These are phyloP conservation scores for Suillus occidentalis DNA, from an alignment of 768 basidiomycete genomes.

Conservation along the genomic window DNA sequence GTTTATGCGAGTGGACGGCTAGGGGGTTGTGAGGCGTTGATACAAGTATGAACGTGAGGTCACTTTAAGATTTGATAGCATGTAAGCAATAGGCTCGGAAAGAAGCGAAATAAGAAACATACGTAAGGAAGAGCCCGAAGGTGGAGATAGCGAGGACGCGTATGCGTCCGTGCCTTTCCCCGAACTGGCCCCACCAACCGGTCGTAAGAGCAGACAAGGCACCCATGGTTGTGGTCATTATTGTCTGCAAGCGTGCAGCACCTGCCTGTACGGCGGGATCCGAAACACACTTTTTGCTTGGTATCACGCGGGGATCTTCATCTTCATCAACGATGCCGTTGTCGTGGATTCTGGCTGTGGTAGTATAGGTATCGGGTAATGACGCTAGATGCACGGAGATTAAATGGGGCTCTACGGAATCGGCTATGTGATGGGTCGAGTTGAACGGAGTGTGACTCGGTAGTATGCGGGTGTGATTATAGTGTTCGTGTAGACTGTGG, in stretches of 20 bases:
- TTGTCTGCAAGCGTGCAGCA: slow-evolving; percentile 73
- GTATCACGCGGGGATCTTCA: slow-evolving; percentile 39
- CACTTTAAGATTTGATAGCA: slow-evolving; percentile 45
- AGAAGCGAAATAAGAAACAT: slow-evolving; percentile 38
- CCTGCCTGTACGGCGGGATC: slow-evolving; percentile 64
- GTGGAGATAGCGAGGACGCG: slow-evolving; percentile 67
- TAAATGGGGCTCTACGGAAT: slow-evolving; percentile 12
- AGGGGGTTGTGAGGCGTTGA: slow-evolving; percentile 61
- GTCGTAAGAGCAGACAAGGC: slow-evolving; percentile 78
- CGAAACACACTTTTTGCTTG: slow-evolving; percentile 39
- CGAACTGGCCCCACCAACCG: slow-evolving; percentile 83
- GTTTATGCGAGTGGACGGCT: slow-evolving; percentile 64
- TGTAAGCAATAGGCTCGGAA: background rate
- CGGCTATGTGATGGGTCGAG: slow-evolving; percentile 8
- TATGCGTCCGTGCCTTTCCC: slow-evolving; percentile 76
- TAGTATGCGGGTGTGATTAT: slow-evolving; percentile 36
- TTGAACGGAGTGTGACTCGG: background rate
- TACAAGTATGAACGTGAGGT: slow-evolving; percentile 76
- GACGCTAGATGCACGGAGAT: slow-evolving; percentile 15
- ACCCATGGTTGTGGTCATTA: slow-evolving; percentile 77
- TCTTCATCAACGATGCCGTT: slow-evolving; percentile 29
- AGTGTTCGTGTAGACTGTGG: slow-evolving; percentile 48
- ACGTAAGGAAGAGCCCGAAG: slow-evolving; percentile 75
- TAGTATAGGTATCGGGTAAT: background rate
- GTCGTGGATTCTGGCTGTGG: slow-evolving; percentile 17